Conservation (phyloP, 208 protist species). For the Sergeia podlipaevii region DNA sequence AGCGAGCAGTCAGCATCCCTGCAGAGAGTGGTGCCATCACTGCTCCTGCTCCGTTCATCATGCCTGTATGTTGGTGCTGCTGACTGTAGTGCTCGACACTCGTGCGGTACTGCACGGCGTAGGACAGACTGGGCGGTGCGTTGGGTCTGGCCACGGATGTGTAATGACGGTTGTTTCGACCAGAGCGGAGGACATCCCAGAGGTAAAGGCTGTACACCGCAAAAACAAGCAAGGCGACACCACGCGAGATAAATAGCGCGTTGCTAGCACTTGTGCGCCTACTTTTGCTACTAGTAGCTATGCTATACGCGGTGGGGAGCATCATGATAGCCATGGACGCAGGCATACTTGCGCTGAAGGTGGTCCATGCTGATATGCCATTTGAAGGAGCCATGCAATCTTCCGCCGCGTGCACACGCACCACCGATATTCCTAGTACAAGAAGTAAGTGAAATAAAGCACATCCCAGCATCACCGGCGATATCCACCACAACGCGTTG, state of each 20-base stretch:
- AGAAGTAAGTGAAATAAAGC: conserved; percentile 61
- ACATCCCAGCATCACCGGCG: conserved; percentile 55
- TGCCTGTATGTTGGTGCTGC: neutral
- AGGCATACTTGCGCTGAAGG: conserved; percentile 35
- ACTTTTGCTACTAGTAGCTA: conserved; percentile 7
- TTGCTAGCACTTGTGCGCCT: conserved; percentile 15
- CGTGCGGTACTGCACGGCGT: conserved; percentile 37
- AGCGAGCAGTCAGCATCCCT: conserved; percentile 12
- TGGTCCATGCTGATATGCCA: conserved; percentile 29
- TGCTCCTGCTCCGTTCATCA: neutral
- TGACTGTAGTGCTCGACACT: neutral
- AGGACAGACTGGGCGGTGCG: conserved; percentile 25
- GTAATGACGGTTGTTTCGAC: conserved; percentile 43
- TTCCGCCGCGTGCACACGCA: conserved; percentile 24
- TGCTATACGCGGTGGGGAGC: conserved; percentile 48
- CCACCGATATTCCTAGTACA: conserved; percentile 44
- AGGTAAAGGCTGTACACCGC: conserved; percentile 34
- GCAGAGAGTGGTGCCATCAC: neutral
- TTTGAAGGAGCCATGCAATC: conserved; percentile 16
- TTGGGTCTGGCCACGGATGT: conserved; percentile 27
- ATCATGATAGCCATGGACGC: conserved; percentile 38
- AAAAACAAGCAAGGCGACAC: conserved; percentile 20
- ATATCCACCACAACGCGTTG: conserved; percentile 46
- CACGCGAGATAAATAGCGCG: conserved; percentile 31
- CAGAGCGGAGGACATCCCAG: conserved; percentile 21